These are phyloP conservation scores for Diatrype stigma DNA, from an alignment of 2,329 filamentous ascomycete genomes.

Conservation along the genomic window DNA sequence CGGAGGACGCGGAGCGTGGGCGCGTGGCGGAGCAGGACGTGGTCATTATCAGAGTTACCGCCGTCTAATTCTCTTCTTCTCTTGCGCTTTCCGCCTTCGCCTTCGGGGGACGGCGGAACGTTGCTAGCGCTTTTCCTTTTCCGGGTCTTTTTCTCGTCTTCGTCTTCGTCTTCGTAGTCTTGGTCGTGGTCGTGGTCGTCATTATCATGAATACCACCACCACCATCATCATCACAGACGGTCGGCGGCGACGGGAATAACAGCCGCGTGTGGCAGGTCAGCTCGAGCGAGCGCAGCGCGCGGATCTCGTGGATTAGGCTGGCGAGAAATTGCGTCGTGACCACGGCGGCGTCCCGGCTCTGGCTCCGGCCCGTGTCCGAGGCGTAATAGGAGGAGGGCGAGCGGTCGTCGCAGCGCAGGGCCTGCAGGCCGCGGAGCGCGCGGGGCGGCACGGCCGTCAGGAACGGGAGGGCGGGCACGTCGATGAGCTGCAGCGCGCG, in stretches of 20 bases:
- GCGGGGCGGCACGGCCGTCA: constrained; percentile 35
- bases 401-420: constrained; percentile 39
- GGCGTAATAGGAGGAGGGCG: too few species aligned
- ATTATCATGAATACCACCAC: too few species aligned
- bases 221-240: neutral
- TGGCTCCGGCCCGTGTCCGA: too few species aligned
- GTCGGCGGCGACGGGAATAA: constrained; percentile 27
- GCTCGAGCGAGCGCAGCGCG: constrained; percentile 32
- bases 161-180: too few species aligned
- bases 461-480: constrained; percentile 41
- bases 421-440: constrained; percentile 33
- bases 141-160: too few species aligned
- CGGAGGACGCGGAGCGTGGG: constrained; percentile 33
- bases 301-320: constrained; percentile 37
- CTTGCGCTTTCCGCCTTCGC: too few species aligned
- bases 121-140: too few species aligned
- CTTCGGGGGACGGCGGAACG: too few species aligned
- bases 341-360: too few species aligned
- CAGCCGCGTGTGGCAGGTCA: constrained; percentile 37
- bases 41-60: too few species aligned
- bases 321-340: constrained; percentile 30
- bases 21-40: constrained; percentile 35
- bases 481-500: constrained; percentile 36
- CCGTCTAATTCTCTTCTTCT: too few species aligned
- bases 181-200: too few species aligned